phyloP scores from a whole-genome alignment of 148 eudicot species.

The Amaranthus cruentus region DNA sequence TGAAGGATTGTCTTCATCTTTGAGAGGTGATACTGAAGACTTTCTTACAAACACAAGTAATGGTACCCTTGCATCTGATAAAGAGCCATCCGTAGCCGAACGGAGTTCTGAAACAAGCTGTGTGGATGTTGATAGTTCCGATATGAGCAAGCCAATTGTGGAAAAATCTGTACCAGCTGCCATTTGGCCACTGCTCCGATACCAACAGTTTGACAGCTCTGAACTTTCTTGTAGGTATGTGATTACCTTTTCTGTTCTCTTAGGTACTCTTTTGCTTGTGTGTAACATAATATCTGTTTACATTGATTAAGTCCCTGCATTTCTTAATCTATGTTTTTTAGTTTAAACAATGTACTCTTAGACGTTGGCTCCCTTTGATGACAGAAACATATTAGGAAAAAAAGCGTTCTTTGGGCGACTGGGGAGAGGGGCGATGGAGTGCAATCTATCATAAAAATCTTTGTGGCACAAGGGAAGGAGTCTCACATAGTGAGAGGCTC shows the following conservation, averaged over 20 bases:
- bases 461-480: not conserved
- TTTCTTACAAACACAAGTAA: slow-evolving; percentile 33
- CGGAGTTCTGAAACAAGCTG: slow-evolving; percentile 33
- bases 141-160: slow-evolving; percentile 33
- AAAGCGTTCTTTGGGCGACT: not conserved
- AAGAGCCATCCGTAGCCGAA: slow-evolving; percentile 26
- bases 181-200: slow-evolving; percentile 48
- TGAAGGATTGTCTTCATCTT: slow-evolving; percentile 25
- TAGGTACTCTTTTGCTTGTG: not conserved
- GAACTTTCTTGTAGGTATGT: slow-evolving; percentile 78
- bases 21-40: slow-evolving; percentile 30
- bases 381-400: not conserved
- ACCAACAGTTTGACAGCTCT: slow-evolving; percentile 69
- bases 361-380: not conserved
- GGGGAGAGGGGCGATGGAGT: too few relatives aligned
- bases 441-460: not conserved
- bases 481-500: not conserved
- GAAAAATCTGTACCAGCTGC: slow-evolving; percentile 56
- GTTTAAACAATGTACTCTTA: not conserved
- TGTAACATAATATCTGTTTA: not conserved
- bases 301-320: not conserved
- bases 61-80: slow-evolving; percentile 35
- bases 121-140: slow-evolving; percentile 22
- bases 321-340: not conserved
- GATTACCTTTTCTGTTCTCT: slow-evolving; percentile 13